Evolutionary conservation across 1,139 yeast genomes (phyloP).

Genomic region (Candida buenavistaensis): DNA sequence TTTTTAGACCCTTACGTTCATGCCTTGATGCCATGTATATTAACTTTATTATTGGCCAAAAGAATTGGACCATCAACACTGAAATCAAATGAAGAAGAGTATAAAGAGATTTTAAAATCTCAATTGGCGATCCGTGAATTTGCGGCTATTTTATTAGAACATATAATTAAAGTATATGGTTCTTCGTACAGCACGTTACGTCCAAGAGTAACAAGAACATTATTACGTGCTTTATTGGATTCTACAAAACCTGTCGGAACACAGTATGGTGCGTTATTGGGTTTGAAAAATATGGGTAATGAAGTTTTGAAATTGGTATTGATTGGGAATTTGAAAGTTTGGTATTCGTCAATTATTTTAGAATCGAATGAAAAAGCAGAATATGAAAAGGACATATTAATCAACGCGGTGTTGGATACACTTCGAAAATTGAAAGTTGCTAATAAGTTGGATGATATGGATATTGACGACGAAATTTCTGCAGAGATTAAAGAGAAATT

Average conservation of each 20-base stretch:
- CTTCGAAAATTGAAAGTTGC: slow-evolving; percentile 46
- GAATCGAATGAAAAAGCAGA: slow-evolving; percentile 33
- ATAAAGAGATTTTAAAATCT: slow-evolving; percentile 35
- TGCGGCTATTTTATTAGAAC: slow-evolving; percentile 80
- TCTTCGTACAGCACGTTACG: slow-evolving; percentile 85
- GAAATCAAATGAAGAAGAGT: slow-evolving; percentile 22
- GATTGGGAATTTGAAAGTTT: slow-evolving; percentile 79
- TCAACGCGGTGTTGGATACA: slow-evolving; percentile 55
- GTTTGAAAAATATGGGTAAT: slow-evolving; percentile 78
- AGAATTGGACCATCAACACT: slow-evolving; percentile 64
- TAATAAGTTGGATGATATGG: slow-evolving; percentile 22
- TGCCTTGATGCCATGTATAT: slow-evolving; percentile 91
- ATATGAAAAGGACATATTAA: slow-evolving; percentile 46
- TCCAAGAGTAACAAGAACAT: slow-evolving; percentile 91
- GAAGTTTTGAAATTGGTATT: slow-evolving; percentile 86
- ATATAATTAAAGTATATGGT: slow-evolving; percentile 76
- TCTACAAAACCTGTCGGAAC: slow-evolving; percentile 78
- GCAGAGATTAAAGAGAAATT: slow-evolving; percentile 49
- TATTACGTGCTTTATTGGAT: slow-evolving; percentile 87
- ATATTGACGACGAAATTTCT: slow-evolving; percentile 35
- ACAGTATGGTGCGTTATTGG: slow-evolving; percentile 88
- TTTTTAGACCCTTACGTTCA: slow-evolving; percentile 96
- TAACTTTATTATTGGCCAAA: slow-evolving; percentile 86
- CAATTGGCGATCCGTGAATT: slow-evolving; percentile 76
- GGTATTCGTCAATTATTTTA: slow-evolving; percentile 60